Conservation (phyloP, 768 basidiomycete genomes). For the Calocybe gangraenosa region DNA sequence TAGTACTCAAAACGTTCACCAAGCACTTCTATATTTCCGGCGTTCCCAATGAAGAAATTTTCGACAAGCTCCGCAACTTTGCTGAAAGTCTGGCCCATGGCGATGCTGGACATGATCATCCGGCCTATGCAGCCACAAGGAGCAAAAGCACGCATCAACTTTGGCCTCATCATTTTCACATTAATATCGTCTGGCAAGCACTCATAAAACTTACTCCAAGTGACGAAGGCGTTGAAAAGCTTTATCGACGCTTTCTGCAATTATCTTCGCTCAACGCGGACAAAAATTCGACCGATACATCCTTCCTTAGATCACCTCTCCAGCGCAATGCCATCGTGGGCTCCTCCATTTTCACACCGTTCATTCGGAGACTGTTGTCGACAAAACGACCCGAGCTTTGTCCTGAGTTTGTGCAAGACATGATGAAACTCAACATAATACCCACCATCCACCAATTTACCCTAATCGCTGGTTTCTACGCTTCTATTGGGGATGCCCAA, state of each 20-base stretch:
- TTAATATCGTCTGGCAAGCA: slow-evolving; percentile 37
- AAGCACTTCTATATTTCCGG: slow-evolving; percentile 49
- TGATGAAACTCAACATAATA: slow-evolving; percentile 39
- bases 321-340: slow-evolving; percentile 25
- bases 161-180: slow-evolving; percentile 30
- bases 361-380: slow-evolving; percentile 38
- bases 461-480: slow-evolving; percentile 44
- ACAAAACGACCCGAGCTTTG: slow-evolving; percentile 28
- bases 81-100: slow-evolving; percentile 2
- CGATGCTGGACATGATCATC: background rate
- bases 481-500: slow-evolving; percentile 29
- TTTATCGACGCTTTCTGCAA: slow-evolving; percentile 44
- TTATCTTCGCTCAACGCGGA: slow-evolving; percentile 14
- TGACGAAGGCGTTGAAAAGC: slow-evolving; percentile 21
- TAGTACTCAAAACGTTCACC: slow-evolving; percentile 42
- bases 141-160: slow-evolving; percentile 21
- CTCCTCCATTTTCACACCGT: slow-evolving; percentile 45
- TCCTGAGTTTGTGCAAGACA: slow-evolving; percentile 43
- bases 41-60: slow-evolving; percentile 40
- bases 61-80: slow-evolving; percentile 14
- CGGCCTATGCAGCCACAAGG: slow-evolving; percentile 1
- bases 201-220: slow-evolving; percentile 23
- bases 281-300: slow-evolving; percentile 4
- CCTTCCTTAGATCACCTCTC: slow-evolving; percentile 22
- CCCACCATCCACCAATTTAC: slow-evolving; percentile 48